A percentile compares a stretch with the other conserved stretches of the same genome.
Conservation (phyloP, 305 asterid genomes). For the Fraxinus greggii region DNA sequence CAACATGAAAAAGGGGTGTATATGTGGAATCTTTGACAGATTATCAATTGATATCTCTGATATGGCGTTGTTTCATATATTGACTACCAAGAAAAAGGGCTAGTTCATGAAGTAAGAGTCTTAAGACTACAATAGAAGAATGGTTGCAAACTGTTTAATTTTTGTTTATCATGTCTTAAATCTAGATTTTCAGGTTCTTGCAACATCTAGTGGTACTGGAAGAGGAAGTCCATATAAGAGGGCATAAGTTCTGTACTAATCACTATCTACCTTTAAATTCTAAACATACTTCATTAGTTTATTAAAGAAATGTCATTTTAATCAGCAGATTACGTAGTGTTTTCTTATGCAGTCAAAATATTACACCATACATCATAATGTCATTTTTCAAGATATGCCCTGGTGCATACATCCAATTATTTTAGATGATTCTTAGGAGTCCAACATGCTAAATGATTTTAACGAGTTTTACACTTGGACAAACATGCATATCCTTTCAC, state of each 20-base stretch:
- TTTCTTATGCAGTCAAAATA: not conserved
- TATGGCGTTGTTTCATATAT: not conserved
- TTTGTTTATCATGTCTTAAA: not conserved
- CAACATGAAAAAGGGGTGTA: not conserved
- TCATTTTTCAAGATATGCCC: not conserved
- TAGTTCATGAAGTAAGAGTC: not conserved
- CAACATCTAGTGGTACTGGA: not conserved
- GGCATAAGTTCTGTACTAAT: not conserved
- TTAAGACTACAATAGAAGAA: not conserved
- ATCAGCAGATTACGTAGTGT: not conserved
- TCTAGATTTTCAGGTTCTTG: not conserved
- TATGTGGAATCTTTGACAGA: not conserved
- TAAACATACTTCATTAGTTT: not conserved
- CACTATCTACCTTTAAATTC: not conserved
- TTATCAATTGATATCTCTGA: not conserved
- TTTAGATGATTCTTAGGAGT: not conserved
- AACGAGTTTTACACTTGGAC: not conserved
- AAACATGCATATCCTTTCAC: not conserved
- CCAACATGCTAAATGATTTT: not conserved
- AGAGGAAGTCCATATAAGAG: not conserved
- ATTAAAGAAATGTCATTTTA: not conserved
- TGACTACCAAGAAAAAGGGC: not conserved
- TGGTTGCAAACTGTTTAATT: not conserved
- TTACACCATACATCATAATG: not conserved
- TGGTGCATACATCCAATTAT: not conserved